Base-by-base conservation (phyloP, 2,329 filamentous ascomycete species). In the Diaporthe sp. region DNA sequence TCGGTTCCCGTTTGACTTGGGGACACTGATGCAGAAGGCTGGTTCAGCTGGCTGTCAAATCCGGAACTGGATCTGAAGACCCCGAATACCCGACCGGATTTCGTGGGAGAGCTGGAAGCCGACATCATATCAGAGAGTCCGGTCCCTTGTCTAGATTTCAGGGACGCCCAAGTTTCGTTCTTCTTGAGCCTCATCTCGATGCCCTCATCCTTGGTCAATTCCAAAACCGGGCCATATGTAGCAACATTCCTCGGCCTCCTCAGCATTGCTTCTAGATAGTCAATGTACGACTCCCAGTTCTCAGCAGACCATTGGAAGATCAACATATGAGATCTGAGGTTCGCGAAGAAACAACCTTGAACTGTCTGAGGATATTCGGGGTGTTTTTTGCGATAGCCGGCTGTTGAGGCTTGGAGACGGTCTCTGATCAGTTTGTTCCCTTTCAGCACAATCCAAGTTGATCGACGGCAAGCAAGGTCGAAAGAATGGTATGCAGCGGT, bases 401-500 rank as follows among this genome's bases (percentile, higher is more conserved):
- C 17, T 10, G 55, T 58, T 22, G 55, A 58, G 7, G 15, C 22
- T 7, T 58, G 31, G 13, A 58, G 55, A 17, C 55, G 55, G 13
- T 58, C 31, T n/a, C 55, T 58, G 4, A 58, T 58, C 6, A 58
- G 8, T 22, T 58, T 58, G 55, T 58, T 58, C 10, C 55, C 55
- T 58, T 58, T 58, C 55, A 58, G 17, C 17, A 58, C 31, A 7
- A 58, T 58, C 55, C 55, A 58, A n/a, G 55, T 37, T 31, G 55
- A 58, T 58, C 55, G 55, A 22, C 19, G 31, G 19, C 1, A 22
- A 22, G 2, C 17, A 58, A 58, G 15, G 15, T 58, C 55, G 19
- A 58, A 58, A 37, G 55, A 58, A 22, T 58, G 55, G 31, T 58
- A 58, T 12, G 17, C 28, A 12, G 55, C 55, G 2, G 55, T 58